These are phyloP conservation scores for Ogataea glucozyma DNA, from an alignment of 805 yeast genomes.

Conservation along the genomic window DNA sequence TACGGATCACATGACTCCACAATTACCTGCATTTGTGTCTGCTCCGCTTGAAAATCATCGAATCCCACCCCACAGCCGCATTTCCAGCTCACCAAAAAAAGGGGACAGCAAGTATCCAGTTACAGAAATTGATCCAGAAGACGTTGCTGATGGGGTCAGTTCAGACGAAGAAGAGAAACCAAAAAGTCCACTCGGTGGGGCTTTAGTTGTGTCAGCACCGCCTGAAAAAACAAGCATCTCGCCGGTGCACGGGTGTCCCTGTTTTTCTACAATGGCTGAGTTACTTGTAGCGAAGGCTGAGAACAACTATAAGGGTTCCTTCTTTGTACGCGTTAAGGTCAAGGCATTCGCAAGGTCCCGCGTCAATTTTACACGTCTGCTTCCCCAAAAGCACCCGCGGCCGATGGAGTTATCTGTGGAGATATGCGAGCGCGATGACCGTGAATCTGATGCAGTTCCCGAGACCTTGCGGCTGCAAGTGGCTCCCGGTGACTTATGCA, in stretches of 20 bases:
- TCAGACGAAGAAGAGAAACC: constrained; percentile 6
- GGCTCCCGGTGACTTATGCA: not conserved
- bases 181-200: not conserved
- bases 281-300: not conserved
- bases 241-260: not conserved
- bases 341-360: no score
- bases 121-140: constrained; percentile 2
- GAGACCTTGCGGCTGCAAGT: not conserved
- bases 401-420: not conserved
- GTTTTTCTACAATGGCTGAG: not conserved
- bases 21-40: no score
- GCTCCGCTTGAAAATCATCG: no score
- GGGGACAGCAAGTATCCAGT: no score
- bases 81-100: no score
- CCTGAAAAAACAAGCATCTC: no score
- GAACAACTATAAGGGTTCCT: constrained; percentile 2
- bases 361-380: no score
- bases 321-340: constrained; percentile 5
- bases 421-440: not conserved
- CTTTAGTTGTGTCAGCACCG: no score
- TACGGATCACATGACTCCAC: no score
- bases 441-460: not conserved
- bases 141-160: constrained; percentile 12
- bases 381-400: not conserved
- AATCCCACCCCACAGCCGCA: no score